Conservation (phyloP, 805 yeast genomes). For the Candida morakotiae region DNA sequence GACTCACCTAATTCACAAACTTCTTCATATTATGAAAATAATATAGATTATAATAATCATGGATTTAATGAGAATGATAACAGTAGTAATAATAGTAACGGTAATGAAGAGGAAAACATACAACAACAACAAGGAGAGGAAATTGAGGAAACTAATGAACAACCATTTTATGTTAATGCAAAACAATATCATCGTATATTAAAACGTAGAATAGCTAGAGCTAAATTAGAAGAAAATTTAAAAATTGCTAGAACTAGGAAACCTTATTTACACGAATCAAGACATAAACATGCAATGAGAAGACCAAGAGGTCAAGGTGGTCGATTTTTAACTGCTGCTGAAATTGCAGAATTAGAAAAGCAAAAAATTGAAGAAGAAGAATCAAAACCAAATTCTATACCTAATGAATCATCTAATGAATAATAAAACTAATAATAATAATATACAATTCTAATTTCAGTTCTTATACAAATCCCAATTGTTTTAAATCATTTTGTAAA, state of each 20-base stretch:
- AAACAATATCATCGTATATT: constrained; percentile 94
- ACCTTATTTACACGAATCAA: constrained; percentile 92
- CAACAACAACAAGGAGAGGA: neutral
- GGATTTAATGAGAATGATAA: neutral
- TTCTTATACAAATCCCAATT: constrained; percentile 9
- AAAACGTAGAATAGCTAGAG: constrained; percentile 90
- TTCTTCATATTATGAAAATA: constrained; percentile 1
- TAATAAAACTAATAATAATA: neutral
- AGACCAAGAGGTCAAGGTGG: constrained; percentile 99
- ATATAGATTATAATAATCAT: neutral
- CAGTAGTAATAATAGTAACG: neutral
- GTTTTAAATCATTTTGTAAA: constrained; percentile 7
- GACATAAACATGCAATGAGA: constrained; percentile 99
- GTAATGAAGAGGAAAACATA: neutral
- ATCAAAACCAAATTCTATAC: neutral
- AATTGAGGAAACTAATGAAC: constrained; percentile 42
- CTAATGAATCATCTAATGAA: neutral
- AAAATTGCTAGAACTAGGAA: constrained; percentile 85
- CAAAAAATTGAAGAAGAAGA: constrained; percentile 20
- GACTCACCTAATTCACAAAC: neutral
- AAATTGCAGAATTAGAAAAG: constrained; percentile 40
- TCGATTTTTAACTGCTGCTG: constrained; percentile 89
- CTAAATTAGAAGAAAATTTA: constrained; percentile 83
- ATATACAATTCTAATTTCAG: no score
- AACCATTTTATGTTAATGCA: constrained; percentile 96